A percentile compares a stretch with the other conserved stretches of the same genome.
Conservation (phyloP, 768 basidiomycete genomes). For the Boletus patriciae region DNA sequence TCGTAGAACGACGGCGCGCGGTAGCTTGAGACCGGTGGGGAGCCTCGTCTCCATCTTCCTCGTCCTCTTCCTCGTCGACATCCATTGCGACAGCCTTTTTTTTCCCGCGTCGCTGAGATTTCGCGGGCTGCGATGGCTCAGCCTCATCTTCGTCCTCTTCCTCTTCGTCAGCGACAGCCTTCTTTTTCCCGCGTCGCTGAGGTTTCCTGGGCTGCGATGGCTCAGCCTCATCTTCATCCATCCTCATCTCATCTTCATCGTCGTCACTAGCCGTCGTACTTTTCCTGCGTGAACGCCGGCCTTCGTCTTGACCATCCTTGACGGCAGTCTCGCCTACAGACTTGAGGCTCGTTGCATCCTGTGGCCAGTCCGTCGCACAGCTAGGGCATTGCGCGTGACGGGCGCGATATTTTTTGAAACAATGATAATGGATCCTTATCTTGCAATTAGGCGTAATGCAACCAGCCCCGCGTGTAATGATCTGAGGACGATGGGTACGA, state of each 20-base stretch:
- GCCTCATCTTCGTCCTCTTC: constrained; percentile 42
- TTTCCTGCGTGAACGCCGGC: constrained; percentile 37
- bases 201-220: constrained; percentile 28
- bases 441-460: constrained; percentile 66
- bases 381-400: constrained; percentile 51
- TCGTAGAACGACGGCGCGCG: constrained; percentile 21
- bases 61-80: constrained; percentile 42
- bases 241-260: constrained; percentile 43
- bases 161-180: constrained; percentile 33
- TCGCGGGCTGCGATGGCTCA: constrained; percentile 32
- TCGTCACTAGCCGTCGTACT: constrained; percentile 38
- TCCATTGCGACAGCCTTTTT: constrained; percentile 41
- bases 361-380: constrained; percentile 62
- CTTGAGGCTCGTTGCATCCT: constrained; percentile 45
- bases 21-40: constrained; percentile 20
- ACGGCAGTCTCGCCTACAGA: constrained; percentile 71
- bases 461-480: constrained; percentile 65
- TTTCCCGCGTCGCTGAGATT: constrained; percentile 30
- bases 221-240: constrained; percentile 34
- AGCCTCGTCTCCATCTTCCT: constrained; percentile 24
- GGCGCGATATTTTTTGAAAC: constrained; percentile 53
- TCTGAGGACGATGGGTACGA: constrained; percentile 37
- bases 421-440: constrained; percentile 61
- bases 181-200: constrained; percentile 27
- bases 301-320: constrained; percentile 56